Evolutionary conservation across 2,329 filamentous ascomycete species (phyloP), one percentile per base, ranked within the genome.

Genomic region (Bertia moriformis): DNA sequence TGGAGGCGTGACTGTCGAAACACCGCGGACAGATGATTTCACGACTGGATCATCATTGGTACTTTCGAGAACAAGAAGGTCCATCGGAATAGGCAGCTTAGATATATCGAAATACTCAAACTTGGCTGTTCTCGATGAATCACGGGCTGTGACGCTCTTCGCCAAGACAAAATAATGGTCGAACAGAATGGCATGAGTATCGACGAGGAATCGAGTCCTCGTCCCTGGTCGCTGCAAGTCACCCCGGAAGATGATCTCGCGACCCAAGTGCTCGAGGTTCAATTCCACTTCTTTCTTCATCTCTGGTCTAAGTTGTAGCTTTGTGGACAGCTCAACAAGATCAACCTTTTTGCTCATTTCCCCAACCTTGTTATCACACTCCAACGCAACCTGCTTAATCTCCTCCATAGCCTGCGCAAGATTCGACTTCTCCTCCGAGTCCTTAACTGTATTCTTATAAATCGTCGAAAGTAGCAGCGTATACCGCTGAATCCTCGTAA

Each of bases 101-200:
- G 82, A 78, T 59, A 93, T 70, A 57, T 93, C 88, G 1, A 88
- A 95, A 20, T 98, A 89, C 56, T 98, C 91, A 49, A 91, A 98
- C 49, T 84, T 86, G 59, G 82, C 91, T 40, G 80, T 71, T n/a
- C 72, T 73, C 37, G 73, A 74, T 35, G 76, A 70, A 35, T 78
- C 73, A 50, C 87, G 86, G 36, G 77, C 66, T 10, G 71, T 66
- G 3, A 78, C 67, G 4, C 85, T 69, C 63, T 98, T 98, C 29
- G 91, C 83, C 35, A 98, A 63, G 22, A 98, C 88, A 27, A 98
- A 70, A 56, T 95, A 98, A 59, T 98, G 88, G 51, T 98, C 93
- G 52, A 98, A 96, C 0, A 98, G 69, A 36, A 98, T 71, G 2
- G 85, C 87, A 54, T 95, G 87, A 0, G 85, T 93, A 51, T 98